These are phyloP conservation scores for Delitschia confertaspora DNA, from an alignment of 495 filamentous ascomycete species.

Conservation along the genomic window DNA sequence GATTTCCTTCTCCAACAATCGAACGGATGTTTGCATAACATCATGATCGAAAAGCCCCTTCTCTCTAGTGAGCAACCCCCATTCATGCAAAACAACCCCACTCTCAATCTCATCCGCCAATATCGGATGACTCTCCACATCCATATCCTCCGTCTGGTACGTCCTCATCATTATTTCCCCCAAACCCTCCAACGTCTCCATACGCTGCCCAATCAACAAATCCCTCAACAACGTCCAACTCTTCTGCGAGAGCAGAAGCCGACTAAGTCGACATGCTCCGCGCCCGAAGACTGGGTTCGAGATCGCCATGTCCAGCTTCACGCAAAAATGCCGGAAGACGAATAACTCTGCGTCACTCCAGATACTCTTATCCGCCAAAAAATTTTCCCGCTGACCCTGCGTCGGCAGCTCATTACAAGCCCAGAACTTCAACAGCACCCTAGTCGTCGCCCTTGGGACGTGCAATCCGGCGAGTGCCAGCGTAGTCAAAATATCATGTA, in stretches of 20 bases:
- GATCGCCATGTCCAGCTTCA: constrained; percentile 55
- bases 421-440: constrained; percentile 54
- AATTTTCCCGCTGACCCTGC: constrained; percentile 39
- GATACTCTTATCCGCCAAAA: constrained; percentile 41
- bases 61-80: constrained; percentile 36
- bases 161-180: constrained; percentile 33
- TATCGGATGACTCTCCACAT: background rate
- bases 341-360: constrained; percentile 49
- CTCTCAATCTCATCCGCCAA: constrained; percentile 4
- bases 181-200: background rate
- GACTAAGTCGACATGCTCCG: constrained; percentile 37
- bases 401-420: constrained; percentile 54
- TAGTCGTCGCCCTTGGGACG: constrained; percentile 38
- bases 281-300: constrained; percentile 42
- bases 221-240: constrained; percentile 42
- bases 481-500: constrained; percentile 46
- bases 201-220: constrained; percentile 33
- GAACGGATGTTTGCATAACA: constrained; percentile 45
- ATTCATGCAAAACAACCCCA: constrained; percentile 14
- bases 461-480: constrained; percentile 45
- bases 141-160: constrained; percentile 5
- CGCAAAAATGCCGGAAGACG: constrained; percentile 46
- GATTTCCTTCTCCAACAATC: constrained; percentile 46
- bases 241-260: constrained; percentile 53
- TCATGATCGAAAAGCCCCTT: constrained; percentile 40